Base-by-base conservation (phyloP, 768 basidiomycete genomes). In the Collybiopsis luxurians region DNA sequence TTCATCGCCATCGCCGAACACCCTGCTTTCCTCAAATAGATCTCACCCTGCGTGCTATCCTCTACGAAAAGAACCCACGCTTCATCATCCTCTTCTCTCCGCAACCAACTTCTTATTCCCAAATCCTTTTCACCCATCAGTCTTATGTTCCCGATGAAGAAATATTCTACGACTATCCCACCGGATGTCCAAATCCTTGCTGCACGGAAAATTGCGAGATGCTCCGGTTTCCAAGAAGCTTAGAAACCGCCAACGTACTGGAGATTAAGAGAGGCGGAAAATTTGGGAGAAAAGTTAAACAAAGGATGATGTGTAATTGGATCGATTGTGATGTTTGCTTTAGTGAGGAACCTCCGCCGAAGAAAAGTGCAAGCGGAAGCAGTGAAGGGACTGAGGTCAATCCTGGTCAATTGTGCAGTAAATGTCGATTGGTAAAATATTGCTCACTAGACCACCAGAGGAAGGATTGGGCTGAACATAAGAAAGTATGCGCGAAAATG, bases 21-120 rank as follows among this genome's bases (percentile, higher is more conserved):
- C 89, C 89, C 0, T 90, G 89, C 68, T 89, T 90, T 69, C 89
- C 89, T 4, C 89, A 90, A 69, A 87, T 90, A 71, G 89, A 90
- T 71, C 80, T 90, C 58, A 83, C 84, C 34, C 77, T 90, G 53
- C 86, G 89, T 38, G 87, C 88, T 12, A 85, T 90, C 62, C 76
- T 90, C 3, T 79, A 84, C 72, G 88, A 90, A 69, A 89, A 89
- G 65, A 80, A 77, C 49, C 89, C 89, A 4, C 88, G 85, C 36
- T 90, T 90, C 69, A 75, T 90, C 63, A 79, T 90, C 45, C 78
- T 90, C 60, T 90, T 90, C 70, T 90, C 88, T 26, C 87, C 87
- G 65, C 87, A 90, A 66, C 86, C 86, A 27, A 87, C 86, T 10
- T 90, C 89, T 15, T 90, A 89, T 62, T 90, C 89, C 31, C 88